Conservation (phyloP, 129 eudicot genomes). For the Apium graveolens region DNA sequence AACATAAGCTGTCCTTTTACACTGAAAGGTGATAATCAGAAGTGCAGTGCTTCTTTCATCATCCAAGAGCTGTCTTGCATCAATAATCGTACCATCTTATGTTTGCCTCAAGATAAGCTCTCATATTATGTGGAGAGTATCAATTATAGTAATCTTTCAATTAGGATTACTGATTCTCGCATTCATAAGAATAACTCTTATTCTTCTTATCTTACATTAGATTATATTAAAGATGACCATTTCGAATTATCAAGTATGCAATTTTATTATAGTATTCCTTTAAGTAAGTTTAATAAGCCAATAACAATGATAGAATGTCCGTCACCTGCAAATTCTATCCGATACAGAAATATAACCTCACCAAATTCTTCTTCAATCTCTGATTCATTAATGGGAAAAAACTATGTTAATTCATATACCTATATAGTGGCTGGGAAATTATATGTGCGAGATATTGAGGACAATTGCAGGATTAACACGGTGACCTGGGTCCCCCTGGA, state of each 20-base stretch:
- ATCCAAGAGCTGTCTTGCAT: background rate
- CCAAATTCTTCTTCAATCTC: background rate
- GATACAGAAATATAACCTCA: background rate
- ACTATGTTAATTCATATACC: background rate
- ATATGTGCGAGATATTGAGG: background rate
- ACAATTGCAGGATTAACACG: background rate
- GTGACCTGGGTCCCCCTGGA: background rate
- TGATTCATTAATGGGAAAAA: background rate
- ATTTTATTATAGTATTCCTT: too few relatives aligned
- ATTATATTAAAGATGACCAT: background rate
- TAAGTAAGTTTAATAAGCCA: too few relatives aligned
- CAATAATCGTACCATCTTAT: background rate
- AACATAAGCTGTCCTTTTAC: constrained; percentile 1
- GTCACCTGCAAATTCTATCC: background rate
- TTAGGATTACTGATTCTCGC: background rate
- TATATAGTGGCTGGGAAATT: background rate
- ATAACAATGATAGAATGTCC: background rate
- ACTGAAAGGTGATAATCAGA: background rate
- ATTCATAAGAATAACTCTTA: background rate
- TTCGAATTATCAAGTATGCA: too few relatives aligned
- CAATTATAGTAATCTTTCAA: background rate
- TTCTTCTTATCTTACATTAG: background rate
- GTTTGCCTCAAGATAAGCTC: background rate
- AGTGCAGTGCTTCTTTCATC: background rate
- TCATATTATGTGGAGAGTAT: background rate